Base-by-base conservation (phyloP, 495 filamentous ascomycete species). In the Parmelia sp. region DNA sequence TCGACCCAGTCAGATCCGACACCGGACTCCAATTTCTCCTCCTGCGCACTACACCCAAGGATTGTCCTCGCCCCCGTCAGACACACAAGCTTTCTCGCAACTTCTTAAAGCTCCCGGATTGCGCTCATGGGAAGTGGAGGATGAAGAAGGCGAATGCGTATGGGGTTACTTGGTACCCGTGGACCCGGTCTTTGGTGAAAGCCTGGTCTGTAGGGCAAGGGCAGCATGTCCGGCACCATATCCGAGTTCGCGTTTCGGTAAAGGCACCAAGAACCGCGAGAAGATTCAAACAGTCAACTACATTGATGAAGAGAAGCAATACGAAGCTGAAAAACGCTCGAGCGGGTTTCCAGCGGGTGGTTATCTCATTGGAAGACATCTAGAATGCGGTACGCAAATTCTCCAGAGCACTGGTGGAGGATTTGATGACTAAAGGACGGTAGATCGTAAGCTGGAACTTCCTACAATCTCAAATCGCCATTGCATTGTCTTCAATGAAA, bases 151-250 rank as follows among this genome's bases (percentile, higher is more conserved):
- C 25, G 91, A 96, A 70, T 91, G 90, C 12, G 90, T 97, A 3
- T 98, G 94, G 95, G 94, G 94, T 17, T 98, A 98, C 68, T 78
- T 98, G 8, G 83, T 96, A 63, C 91, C 93, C 21, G 73, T 96
- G 27, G 85, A 92, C 71, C 80, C 83, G 36, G 80, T 81, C 44
- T 83, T 86, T 58, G 86, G 83, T 21, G 83, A 87, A n/a, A 77
- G 85, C 31, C 77, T 95, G 45, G 89, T 96, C 12, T 72, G 96
- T 71, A 86, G 80, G 73, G 88, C 82, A 66, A 80, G 91, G 33
- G 77, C 78, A 51, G 76, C 81, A 7, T 96, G 92, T 73, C 83
- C 85, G 11, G 71, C 77, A 2, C 76, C 83, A 14, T 57, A 62
- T n/a, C 62, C 66, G 3, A 69, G 64, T 40, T 61, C 64, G 1